Base-by-base conservation (phyloP, 2,329 filamentous ascomycete genomes). In the Colletotrichum sp. region DNA sequence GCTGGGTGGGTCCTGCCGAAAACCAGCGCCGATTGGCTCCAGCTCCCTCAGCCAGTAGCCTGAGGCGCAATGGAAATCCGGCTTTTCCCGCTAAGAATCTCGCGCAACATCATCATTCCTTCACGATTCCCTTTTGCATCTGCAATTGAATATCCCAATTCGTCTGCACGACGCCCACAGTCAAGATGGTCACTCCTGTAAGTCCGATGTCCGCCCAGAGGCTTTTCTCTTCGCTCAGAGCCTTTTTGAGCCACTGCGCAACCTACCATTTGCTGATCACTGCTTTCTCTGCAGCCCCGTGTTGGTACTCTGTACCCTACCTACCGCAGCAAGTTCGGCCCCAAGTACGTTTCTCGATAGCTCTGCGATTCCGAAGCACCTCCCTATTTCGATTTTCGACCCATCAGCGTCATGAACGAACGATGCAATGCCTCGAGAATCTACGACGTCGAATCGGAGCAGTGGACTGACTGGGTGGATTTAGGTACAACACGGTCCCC, bases 401-500 rank as follows among this genome's bases (percentile, higher is more conserved):
- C 18, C 21, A 2, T 2, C 8, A n/a, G n/a, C 13, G 3, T 16
- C 30, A 12, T 8, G 21, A 28, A 13, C 18, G 36, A 16, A 8
- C 70, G 18, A 67, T n/a, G 21, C 43, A 18, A 69, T 10, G 15
- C 38, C 9, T 43, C 10, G 13, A 18, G 7, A 15, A 4, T 3
- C 6, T 6, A 15, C 21, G 48, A 38, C 5, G 6, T 21, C 26
- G 16, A 58, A 10, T 21, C 18, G n/a, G 26, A 12, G 30, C 8
- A 12, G 28, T 72, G 64, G 68, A 77, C 82, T 85, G 80, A 87
- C 81, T 72, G 73, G 52, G 26, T 32, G 74, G 55, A 71, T 75
- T 70, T 67, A 93, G 92, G 84, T 93, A 93, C 87, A 87, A 88
- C 80, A 87, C 87, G 84, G 89, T 92, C 84, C 86, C 89, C 67